Conservation (phyloP, 768 basidiomycete species). For the Pholiota conissans region DNA sequence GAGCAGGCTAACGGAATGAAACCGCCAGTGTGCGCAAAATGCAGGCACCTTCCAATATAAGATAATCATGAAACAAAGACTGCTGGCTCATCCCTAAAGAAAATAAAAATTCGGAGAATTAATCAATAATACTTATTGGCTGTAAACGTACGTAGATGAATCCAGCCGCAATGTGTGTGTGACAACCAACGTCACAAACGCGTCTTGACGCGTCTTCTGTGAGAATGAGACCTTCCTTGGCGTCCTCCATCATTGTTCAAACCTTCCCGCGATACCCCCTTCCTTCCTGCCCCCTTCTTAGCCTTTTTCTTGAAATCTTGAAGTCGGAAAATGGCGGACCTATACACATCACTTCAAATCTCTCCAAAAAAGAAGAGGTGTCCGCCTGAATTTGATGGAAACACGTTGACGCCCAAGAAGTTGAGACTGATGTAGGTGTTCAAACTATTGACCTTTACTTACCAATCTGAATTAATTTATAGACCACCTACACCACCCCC, state of each 20-base stretch:
- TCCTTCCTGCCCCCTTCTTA: constrained; percentile 7
- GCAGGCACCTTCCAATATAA: not conserved
- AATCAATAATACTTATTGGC: too few relatives aligned
- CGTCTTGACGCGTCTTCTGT: constrained; percentile 20
- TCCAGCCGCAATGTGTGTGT: not conserved
- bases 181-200: constrained; percentile 17
- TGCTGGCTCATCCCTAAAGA: too few relatives aligned
- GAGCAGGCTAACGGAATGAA: not conserved
- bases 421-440: constrained; percentile 53
- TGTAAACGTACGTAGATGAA: too few relatives aligned
- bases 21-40: not conserved
- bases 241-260: not conserved
- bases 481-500: constrained; percentile 64
- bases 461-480: not conserved
- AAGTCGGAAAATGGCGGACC: constrained; percentile 49
- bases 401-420: constrained; percentile 66
- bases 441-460: not conserved
- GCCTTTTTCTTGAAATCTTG: constrained; percentile 1
- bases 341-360: constrained; percentile 61
- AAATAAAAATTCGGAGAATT: too few relatives aligned
- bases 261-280: constrained; percentile 23
- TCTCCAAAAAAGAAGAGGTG: constrained; percentile 73
- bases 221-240: constrained; percentile 8
- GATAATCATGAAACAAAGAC: too few relatives aligned
- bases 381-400: constrained; percentile 49